phyloP scores from a whole-genome alignment of 352 stramenopile species.

The Aphanomyces cochlioides region DNA sequence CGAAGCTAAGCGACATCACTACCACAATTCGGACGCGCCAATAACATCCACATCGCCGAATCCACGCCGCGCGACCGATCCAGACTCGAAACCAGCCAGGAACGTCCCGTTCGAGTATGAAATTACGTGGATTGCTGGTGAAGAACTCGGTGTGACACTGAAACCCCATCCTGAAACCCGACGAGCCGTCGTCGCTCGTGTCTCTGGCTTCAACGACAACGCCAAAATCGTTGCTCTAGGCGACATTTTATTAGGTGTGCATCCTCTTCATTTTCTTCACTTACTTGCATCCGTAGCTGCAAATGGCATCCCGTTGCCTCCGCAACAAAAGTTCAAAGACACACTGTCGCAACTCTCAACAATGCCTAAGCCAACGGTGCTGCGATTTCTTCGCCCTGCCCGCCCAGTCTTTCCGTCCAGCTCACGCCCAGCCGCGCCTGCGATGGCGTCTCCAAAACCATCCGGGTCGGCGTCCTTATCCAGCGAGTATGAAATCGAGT shows the following conservation, averaged over 20 bases:
- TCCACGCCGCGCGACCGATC: too few relatives aligned
- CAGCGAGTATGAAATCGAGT: constrained; percentile 78
- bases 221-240: constrained; percentile 67
- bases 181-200: constrained; percentile 63
- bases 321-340: constrained; percentile 75
- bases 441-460: background rate
- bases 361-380: constrained; percentile 61
- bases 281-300: constrained; percentile 30
- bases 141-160: constrained; percentile 59
- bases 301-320: constrained; percentile 68
- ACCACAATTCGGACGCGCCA: background rate
- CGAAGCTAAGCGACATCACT: background rate
- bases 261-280: background rate
- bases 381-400: constrained; percentile 55
- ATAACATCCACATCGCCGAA: too few relatives aligned
- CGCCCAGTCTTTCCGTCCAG: constrained; percentile 39
- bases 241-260: constrained; percentile 55
- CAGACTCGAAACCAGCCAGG: too few relatives aligned
- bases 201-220: constrained; percentile 74
- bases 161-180: constrained; percentile 65
- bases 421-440: constrained; percentile 32
- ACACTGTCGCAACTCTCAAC: constrained; percentile 68
- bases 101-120: constrained; percentile 47
- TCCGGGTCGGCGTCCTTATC: background rate
- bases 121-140: constrained; percentile 65